phyloP scores from a whole-genome alignment of 805 yeast genomes.

The Cyberlindnera samutprakarnensis region DNA sequence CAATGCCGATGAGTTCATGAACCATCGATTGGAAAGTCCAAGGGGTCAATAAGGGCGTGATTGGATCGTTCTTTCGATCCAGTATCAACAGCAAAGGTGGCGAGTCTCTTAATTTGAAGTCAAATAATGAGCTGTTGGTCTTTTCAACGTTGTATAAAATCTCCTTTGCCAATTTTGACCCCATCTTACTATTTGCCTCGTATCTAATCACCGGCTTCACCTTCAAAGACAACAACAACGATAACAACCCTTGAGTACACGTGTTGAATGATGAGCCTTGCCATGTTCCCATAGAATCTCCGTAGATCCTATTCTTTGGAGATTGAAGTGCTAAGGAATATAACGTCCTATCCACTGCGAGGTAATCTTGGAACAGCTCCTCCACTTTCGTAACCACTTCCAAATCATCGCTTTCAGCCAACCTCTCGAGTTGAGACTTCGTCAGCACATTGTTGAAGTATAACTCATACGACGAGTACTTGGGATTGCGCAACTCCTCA shows the following conservation, averaged over 20 bases:
- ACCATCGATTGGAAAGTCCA: conserved; percentile 99
- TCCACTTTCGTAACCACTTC: conserved; percentile 72
- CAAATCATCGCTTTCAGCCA: conserved; percentile 86
- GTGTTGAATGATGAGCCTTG: conserved; percentile 34
- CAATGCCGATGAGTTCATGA: conserved; percentile 81
- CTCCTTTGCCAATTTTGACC: conserved; percentile 63
- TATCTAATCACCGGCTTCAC: conserved; percentile 72
- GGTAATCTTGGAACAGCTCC: conserved; percentile 81
- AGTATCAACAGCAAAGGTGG: conserved; percentile 69
- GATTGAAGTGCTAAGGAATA: conserved; percentile 35
- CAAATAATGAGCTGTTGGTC: conserved; percentile 55
- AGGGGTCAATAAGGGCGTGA: conserved; percentile 86
- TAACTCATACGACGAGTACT: conserved; percentile 68
- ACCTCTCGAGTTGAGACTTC: conserved; percentile 71
- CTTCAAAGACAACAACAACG: conserved; percentile 64
- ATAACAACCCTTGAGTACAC: conserved; percentile 36
- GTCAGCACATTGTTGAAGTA: conserved; percentile 70
- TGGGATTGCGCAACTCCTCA: conserved; percentile 70
- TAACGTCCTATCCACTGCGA: conserved; percentile 63
- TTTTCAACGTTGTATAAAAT: conserved; percentile 48
- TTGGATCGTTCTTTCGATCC: conserved; percentile 85
- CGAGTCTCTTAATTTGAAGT: conserved; percentile 52
- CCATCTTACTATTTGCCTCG: conserved; percentile 62
- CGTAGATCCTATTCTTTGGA: conserved; percentile 24
- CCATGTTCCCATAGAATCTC: conserved; percentile 38